These are phyloP conservation scores for Aureoboletus auriporus DNA, from an alignment of 768 basidiomycete genomes.

Conservation along the genomic window DNA sequence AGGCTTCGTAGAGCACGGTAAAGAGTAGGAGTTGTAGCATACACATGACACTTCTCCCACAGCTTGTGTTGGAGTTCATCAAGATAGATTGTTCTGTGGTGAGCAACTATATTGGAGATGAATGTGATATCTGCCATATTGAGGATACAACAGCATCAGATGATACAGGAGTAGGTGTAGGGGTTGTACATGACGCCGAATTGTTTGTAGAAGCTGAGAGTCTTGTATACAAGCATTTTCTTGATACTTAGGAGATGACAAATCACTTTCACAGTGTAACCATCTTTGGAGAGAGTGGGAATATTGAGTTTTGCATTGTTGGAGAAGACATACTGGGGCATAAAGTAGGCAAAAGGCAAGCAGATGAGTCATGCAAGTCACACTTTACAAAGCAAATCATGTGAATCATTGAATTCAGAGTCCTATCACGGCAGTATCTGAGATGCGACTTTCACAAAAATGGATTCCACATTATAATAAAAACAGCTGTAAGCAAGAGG, in stretches of 20 bases:
- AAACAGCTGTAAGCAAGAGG: no score
- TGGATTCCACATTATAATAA: no score
- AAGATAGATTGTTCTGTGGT: background rate
- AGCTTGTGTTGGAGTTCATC: background rate
- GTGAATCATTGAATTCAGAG: no score
- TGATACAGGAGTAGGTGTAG: background rate
- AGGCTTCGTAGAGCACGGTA: background rate
- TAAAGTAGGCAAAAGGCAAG: no score
- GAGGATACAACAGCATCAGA: background rate
- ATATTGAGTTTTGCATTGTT: slow-evolving; percentile 2
- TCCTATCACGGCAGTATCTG: no score
- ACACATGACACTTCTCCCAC: background rate
- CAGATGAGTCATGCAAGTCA: no score
- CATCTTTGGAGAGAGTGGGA: background rate
- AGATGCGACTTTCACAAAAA: no score
- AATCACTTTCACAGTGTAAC: background rate
- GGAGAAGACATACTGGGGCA: background rate
- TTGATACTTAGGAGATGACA: background rate
- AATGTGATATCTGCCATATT: background rate
- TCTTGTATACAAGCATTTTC: slow-evolving; percentile 1
- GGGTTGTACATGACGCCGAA: no score
- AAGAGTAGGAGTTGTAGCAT: background rate
- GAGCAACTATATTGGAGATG: no score
- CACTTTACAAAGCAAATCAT: no score
- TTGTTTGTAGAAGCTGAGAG: background rate